Evolutionary conservation across 2,329 filamentous ascomycete genomes (phyloP).

Genomic region (Clarireedia sp.): DNA sequence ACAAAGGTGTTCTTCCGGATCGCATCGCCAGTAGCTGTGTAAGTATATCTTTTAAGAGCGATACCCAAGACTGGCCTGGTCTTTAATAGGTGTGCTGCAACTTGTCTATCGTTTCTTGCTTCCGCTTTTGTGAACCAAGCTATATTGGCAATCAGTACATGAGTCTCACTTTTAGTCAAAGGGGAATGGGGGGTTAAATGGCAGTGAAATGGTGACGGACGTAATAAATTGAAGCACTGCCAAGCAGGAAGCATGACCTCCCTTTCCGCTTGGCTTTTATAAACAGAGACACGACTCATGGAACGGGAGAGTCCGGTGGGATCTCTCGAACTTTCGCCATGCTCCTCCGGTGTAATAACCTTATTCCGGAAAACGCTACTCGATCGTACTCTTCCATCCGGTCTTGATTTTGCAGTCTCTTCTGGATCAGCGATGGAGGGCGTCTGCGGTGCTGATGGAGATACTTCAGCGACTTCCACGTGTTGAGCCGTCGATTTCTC

Average conservation of each 20-base stretch:
- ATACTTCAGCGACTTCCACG: slow-evolving; percentile 21
- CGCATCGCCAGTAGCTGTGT: slow-evolving; percentile 60
- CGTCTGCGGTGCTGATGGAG: slow-evolving; percentile 20
- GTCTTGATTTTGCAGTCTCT: slow-evolving; percentile 16
- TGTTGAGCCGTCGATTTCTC: slow-evolving; percentile 20
- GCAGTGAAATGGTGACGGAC: slow-evolving; percentile 43
- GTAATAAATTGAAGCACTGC: slow-evolving; percentile 53
- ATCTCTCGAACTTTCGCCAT: background rate
- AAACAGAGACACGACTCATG: background rate
- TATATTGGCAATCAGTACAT: slow-evolving; percentile 36
- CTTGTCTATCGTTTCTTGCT: slow-evolving; percentile 62
- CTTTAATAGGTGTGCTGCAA: slow-evolving; percentile 79
- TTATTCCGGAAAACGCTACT: slow-evolving; percentile 52
- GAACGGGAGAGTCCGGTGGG: background rate
- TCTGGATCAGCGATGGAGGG: slow-evolving; percentile 17
- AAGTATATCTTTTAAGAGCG: slow-evolving; percentile 82
- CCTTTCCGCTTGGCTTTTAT: background rate
- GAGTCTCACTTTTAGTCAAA: slow-evolving; percentile 3
- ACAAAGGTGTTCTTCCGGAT: slow-evolving; percentile 72
- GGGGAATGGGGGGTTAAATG: slow-evolving; percentile 14
- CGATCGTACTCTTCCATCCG: slow-evolving; percentile 24
- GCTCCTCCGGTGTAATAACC: slow-evolving; percentile 40
- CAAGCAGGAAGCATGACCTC: background rate
- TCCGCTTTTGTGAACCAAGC: slow-evolving; percentile 76
- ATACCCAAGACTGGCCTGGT: slow-evolving; percentile 82